These are phyloP conservation scores for Neurospora sp. DNA, from an alignment of 495 filamentous ascomycete species.

Conservation along the genomic window DNA sequence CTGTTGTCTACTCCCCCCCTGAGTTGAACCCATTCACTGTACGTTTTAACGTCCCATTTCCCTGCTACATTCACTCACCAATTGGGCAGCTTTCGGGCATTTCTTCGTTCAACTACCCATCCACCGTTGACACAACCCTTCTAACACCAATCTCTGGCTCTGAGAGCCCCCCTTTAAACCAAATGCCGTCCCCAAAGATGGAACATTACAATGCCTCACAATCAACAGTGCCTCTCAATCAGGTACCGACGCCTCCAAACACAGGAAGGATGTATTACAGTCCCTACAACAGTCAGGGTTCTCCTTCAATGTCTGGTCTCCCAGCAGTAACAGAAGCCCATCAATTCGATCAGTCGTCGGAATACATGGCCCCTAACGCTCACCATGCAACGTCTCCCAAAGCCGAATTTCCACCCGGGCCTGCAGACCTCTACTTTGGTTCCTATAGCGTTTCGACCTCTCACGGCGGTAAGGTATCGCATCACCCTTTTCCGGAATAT, in stretches of 20 bases:
- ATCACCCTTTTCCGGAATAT: slow-evolving; percentile 17
- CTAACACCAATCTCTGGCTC: slow-evolving; percentile 36
- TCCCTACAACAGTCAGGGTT: slow-evolving; percentile 26
- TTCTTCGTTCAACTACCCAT: slow-evolving; percentile 35
- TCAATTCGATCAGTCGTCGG: slow-evolving; percentile 18
- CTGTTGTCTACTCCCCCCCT: slow-evolving; percentile 14
- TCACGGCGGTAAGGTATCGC: slow-evolving; percentile 15
- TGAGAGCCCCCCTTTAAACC: slow-evolving; percentile 33
- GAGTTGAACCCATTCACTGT: slow-evolving; percentile 25
- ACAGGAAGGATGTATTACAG: slow-evolving; percentile 32
- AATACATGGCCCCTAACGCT: slow-evolving; percentile 20
- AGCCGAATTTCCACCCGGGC: slow-evolving; percentile 19
- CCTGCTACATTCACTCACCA: slow-evolving; percentile 1
- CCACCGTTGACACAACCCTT: slow-evolving; percentile 32
- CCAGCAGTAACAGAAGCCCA: slow-evolving; percentile 16
- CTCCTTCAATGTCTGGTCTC: slow-evolving; percentile 28
- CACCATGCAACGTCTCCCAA: slow-evolving; percentile 23
- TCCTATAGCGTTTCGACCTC: slow-evolving; percentile 21
- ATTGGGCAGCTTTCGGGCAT: slow-evolving; percentile 22
- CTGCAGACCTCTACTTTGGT: slow-evolving; percentile 22
- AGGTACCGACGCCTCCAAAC: slow-evolving; percentile 34
- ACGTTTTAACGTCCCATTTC: slow-evolving; percentile 4
- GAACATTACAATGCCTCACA: slow-evolving; percentile 23
- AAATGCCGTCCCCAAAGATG: slow-evolving; percentile 26
- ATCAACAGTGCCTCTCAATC: slow-evolving; percentile 19